A percentile compares a stretch with the other conserved stretches of the same genome.
Evolutionary conservation across 768 basidiomycete species (phyloP).

Genomic region (Tulasnella sp.): DNA sequence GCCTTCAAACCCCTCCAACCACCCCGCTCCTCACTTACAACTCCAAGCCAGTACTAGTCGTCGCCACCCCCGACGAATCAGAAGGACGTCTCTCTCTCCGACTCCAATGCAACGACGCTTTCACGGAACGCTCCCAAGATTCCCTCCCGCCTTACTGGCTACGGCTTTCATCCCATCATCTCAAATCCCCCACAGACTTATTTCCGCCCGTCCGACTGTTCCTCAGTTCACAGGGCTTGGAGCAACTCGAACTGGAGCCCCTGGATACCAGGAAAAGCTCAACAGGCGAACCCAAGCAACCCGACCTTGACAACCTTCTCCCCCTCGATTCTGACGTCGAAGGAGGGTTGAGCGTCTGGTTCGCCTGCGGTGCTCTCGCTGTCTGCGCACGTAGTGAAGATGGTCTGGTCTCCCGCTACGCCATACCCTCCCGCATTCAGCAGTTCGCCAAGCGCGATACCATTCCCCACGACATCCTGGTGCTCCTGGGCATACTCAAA

Average conservation of each 20-base stretch:
- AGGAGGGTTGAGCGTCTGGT: conserved; percentile 15
- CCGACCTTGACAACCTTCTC: neutral
- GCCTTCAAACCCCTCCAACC: conserved; percentile 25
- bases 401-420: conserved; percentile 14
- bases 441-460: conserved; percentile 20
- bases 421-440: conserved; percentile 17
- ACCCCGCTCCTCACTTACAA: conserved; percentile 16
- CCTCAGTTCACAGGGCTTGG: neutral
- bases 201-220: conserved; percentile 15
- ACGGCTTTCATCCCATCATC: conserved; percentile 3
- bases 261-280: neutral
- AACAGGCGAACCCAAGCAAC: neutral
- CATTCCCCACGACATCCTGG: conserved; percentile 26
- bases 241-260: neutral
- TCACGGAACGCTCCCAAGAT: conserved; percentile 8
- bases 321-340: neutral
- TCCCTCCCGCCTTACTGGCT: conserved; percentile 22
- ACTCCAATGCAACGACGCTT: conserved; percentile 14
- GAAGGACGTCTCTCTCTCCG: conserved; percentile 21
- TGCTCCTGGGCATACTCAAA: conserved; percentile 19
- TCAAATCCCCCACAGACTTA: neutral
- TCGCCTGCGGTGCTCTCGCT: conserved; percentile 22
- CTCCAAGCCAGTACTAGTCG: conserved; percentile 10
- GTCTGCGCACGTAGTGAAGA: conserved; percentile 7
- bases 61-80: conserved; percentile 23